Conservation (phyloP, 768 basidiomycete species). For the Erythrobasidium yunnanense region DNA sequence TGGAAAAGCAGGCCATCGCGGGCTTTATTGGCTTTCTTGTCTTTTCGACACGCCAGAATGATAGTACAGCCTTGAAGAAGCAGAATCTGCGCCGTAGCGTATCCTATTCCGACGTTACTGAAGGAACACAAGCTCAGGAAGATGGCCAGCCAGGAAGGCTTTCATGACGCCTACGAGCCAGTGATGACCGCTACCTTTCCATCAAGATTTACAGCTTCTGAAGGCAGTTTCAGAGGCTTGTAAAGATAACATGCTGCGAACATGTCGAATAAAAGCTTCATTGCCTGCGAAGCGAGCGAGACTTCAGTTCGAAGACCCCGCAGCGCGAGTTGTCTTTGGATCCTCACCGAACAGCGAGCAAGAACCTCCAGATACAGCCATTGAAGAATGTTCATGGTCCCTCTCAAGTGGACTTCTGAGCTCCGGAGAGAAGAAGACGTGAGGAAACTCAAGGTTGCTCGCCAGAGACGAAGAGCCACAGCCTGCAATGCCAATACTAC, state of each 20-base stretch:
- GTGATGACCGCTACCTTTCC: not conserved
- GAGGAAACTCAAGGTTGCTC: too few species aligned
- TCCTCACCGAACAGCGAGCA: too few species aligned
- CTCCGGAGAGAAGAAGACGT: too few species aligned
- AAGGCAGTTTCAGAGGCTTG: not conserved
- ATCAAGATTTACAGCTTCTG: not conserved
- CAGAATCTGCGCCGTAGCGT: not conserved
- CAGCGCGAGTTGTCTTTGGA: not conserved
- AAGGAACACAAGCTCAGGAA: too few species aligned
- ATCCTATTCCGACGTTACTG: not conserved
- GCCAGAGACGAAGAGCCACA: too few species aligned
- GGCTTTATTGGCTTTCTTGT: not conserved
- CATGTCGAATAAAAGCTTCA: not conserved
- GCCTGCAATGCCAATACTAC: too few species aligned
- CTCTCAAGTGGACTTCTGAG: too few species aligned
- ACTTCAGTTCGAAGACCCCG: not conserved
- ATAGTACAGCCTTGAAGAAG: not conserved
- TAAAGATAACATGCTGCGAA: not conserved
- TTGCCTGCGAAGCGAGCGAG: not conserved
- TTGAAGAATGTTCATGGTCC: too few species aligned
- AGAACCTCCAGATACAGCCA: too few species aligned
- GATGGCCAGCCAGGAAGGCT: too few species aligned
- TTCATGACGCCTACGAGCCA: not conserved
- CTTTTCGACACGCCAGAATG: not conserved
- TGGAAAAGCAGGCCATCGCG: not conserved